Percentiles rank a stretch among this genome's conserved stretches.
These are phyloP conservation scores for Podaxis carcinomalis DNA, from an alignment of 768 basidiomycete species.

Conservation along the genomic window DNA sequence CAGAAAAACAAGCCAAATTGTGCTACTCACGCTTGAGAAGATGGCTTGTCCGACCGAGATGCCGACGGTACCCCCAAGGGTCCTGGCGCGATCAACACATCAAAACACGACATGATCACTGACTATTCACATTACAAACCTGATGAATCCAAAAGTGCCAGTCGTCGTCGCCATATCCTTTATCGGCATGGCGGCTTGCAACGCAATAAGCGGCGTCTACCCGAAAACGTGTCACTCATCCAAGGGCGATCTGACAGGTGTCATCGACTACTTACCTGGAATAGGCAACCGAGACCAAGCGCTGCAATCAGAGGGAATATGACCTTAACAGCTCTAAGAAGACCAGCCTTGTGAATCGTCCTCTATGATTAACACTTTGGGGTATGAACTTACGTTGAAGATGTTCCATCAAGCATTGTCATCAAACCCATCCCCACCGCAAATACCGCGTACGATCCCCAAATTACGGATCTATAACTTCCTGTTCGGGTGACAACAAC, in stretches of 20 bases:
- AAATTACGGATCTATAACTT: constrained; percentile 58
- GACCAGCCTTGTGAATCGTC: neutral
- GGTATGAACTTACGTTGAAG: constrained; percentile 38
- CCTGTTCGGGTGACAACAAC: constrained; percentile 53
- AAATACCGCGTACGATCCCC: constrained; percentile 53
- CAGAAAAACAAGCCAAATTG: neutral
- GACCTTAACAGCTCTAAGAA: constrained; percentile 53
- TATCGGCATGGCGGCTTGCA: constrained; percentile 86
- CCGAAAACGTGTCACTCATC: constrained; percentile 4
- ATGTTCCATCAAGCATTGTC: constrained; percentile 58
- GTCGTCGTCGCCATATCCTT: constrained; percentile 86
- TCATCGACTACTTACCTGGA: constrained; percentile 36
- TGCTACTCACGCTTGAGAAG: constrained; percentile 49
- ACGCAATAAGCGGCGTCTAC: constrained; percentile 61
- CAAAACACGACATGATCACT: neutral
- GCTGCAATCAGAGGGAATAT: constrained; percentile 66
- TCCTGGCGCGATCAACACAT: constrained; percentile 30
- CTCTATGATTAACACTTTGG: neutral
- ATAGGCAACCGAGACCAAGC: constrained; percentile 60
- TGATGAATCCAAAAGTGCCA: constrained; percentile 63
- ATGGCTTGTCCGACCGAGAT: constrained; percentile 73
- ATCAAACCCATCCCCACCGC: constrained; percentile 69
- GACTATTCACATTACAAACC: constrained; percentile 31
- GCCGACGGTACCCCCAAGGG: constrained; percentile 73
- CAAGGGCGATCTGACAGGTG: neutral